Evolutionary conservation across 495 filamentous ascomycete species (phyloP), one percentile per base, ranked within the genome.

Genomic region (Podospora pseudopauciseta): DNA sequence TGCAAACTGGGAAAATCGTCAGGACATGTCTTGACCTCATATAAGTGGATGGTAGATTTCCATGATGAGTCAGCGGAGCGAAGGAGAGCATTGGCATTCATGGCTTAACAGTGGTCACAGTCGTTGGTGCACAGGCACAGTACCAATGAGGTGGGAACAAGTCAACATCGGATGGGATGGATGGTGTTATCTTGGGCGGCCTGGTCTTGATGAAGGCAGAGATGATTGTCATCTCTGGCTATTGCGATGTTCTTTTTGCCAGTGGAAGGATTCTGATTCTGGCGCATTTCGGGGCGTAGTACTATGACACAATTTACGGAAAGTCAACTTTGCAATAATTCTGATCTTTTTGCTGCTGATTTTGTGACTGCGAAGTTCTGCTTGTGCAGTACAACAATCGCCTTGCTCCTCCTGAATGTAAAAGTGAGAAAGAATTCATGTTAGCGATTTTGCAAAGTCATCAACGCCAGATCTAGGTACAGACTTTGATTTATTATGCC

Each of bases 261-360:
- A 30, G 49, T 23, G 23, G 28, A 49, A 19, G 27, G 57, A 20
- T 34, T 49, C 39, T 64, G 57, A 20, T 34, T 49, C 39, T 64
- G 68, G 64, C 60, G 54, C 57, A 65, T 64, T 20, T 64, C 49
- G 49, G n/a, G 67, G 63, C 63, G 63, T 57, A 30, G 55, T 18
- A 4, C 53, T 65, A 32, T 68, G 67, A 39, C 57, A 61, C 30
- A 55, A 19, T 23, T 23, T 59, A 44, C 55, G 67, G 27, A 63
- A 56, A 56, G 32, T 39, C 11, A 28, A 30, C 20, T n/a, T 64
- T 68, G 9, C 30, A 32, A 55, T 11, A 59, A 16, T 27, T 15
- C 23, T 30, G 34, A 11, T 39, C 34, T 39, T 39, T 5, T 5
- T 39, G 5, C 11, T 16, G 39, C 15, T 11, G 39, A 49, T 49